Percentiles rank a stretch among this genome's conserved stretches.
phyloP scores from a whole-genome alignment of 768 basidiomycete species.

The Collybia sordida region DNA sequence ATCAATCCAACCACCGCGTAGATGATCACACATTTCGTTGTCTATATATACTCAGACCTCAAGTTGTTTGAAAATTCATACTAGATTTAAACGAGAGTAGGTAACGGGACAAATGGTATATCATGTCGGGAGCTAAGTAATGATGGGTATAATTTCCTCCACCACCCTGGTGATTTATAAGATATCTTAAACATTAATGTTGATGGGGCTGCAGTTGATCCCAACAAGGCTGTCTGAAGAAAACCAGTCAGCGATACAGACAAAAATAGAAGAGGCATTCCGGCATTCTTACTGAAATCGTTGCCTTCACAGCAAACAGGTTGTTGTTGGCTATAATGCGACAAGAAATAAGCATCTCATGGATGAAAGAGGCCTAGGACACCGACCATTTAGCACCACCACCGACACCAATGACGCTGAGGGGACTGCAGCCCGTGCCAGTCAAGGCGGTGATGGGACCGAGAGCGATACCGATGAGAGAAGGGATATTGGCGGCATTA shows the following conservation, averaged over 20 bases:
- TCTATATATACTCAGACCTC: too few relatives aligned
- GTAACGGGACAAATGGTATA: too few relatives aligned
- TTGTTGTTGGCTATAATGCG: constrained; percentile 6
- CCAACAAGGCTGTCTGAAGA: neutral
- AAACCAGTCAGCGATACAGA: neutral
- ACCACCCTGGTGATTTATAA: too few relatives aligned
- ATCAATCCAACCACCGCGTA: too few relatives aligned
- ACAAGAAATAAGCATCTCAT: neutral
- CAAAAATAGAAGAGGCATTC: too few relatives aligned
- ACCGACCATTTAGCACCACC: constrained; percentile 15
- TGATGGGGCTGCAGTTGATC: too few relatives aligned
- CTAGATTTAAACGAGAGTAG: too few relatives aligned
- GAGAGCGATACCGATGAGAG: constrained; percentile 11
- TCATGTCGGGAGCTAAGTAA: too few relatives aligned
- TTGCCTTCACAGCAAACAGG: constrained; percentile 21
- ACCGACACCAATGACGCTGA: constrained; percentile 2
- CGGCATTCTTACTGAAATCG: constrained; percentile 14
- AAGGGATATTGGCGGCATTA: neutral
- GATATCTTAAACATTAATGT: too few relatives aligned
- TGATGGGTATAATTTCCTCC: too few relatives aligned
- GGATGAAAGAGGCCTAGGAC: neutral
- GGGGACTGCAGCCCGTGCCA: constrained; percentile 16
- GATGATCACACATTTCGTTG: too few relatives aligned
- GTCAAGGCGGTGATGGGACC: constrained; percentile 11
- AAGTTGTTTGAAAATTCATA: too few relatives aligned